Evolutionary conservation across 2,329 filamentous ascomycete species (phyloP).

Genomic region (Calonectria hawksworthii): DNA sequence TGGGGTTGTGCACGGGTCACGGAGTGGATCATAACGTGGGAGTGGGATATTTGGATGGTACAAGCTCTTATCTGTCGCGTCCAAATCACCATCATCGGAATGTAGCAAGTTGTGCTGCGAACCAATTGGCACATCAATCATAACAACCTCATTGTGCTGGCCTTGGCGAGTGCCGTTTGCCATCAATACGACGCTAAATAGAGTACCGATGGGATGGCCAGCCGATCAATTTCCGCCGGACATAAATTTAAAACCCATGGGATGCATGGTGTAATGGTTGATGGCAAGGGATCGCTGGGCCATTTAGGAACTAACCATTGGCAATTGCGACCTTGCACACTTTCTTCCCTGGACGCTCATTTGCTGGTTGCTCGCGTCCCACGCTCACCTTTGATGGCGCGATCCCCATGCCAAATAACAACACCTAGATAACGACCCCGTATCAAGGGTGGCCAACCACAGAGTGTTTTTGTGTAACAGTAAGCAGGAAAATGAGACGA

Average conservation of each 20-base stretch:
- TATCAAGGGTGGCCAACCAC: background rate
- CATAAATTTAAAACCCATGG: background rate
- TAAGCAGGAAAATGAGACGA: background rate
- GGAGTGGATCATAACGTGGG: too few species aligned
- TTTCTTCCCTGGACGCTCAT: background rate
- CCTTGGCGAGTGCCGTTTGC: background rate
- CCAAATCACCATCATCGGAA: too few species aligned
- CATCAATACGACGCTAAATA: background rate
- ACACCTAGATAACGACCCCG: background rate
- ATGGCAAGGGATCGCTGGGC: too few species aligned
- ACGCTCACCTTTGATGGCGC: background rate
- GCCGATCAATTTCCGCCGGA: background rate
- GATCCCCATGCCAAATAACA: background rate
- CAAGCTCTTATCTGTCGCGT: too few species aligned
- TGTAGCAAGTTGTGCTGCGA: too few species aligned
- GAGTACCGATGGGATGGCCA: background rate
- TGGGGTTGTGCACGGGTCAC: too few species aligned
- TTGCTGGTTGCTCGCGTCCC: background rate
- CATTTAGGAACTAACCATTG: too few species aligned
- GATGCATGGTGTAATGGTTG: background rate
- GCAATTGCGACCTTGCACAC: too few species aligned
- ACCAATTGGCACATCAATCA: background rate
- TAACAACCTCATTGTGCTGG: background rate
- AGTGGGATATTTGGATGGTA: too few species aligned
- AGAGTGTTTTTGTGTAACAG: background rate